Percentiles rank a stretch among this genome's conserved stretches.
Conservation (phyloP, 768 basidiomycete species). For the Dentipellis fragilis region DNA sequence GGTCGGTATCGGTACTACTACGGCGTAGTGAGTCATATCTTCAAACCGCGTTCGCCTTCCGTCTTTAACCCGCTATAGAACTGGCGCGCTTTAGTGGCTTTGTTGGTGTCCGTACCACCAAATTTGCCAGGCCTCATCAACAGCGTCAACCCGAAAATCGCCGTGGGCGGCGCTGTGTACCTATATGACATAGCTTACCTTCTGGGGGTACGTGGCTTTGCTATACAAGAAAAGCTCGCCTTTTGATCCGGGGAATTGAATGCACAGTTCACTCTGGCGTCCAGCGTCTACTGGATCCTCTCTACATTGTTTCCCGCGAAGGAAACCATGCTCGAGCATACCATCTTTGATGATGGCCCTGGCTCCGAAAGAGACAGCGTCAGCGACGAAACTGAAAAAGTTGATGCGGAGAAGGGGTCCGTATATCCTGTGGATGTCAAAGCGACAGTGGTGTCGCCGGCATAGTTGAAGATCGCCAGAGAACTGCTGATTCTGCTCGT, state of each 20-base stretch:
- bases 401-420: neutral
- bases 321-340: conserved; percentile 12
- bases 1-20: conserved; percentile 72
- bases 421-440: neutral
- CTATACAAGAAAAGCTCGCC: neutral
- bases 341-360: conserved; percentile 1
- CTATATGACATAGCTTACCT: conserved; percentile 71
- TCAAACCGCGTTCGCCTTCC: neutral
- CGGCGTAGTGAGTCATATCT: conserved; percentile 47
- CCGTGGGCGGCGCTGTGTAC: conserved; percentile 44
- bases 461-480: neutral
- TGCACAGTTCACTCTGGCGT: conserved; percentile 8
- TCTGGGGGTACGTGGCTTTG: conserved; percentile 41
- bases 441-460: neutral
- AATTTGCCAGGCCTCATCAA: conserved; percentile 70
- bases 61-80: conserved; percentile 36
- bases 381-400: neutral
- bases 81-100: conserved; percentile 66
- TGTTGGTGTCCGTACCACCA: conserved; percentile 59
- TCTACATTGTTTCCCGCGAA: conserved; percentile 9
- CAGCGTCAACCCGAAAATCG: conserved; percentile 57
- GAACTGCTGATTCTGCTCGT: no score
- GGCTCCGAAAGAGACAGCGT: neutral
- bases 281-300: conserved; percentile 5
- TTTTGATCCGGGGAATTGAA: neutral